These are phyloP conservation scores for Phellopilus nigrolimitatus DNA, from an alignment of 1,284 basidiomycete genomes.

Conservation along the genomic window DNA sequence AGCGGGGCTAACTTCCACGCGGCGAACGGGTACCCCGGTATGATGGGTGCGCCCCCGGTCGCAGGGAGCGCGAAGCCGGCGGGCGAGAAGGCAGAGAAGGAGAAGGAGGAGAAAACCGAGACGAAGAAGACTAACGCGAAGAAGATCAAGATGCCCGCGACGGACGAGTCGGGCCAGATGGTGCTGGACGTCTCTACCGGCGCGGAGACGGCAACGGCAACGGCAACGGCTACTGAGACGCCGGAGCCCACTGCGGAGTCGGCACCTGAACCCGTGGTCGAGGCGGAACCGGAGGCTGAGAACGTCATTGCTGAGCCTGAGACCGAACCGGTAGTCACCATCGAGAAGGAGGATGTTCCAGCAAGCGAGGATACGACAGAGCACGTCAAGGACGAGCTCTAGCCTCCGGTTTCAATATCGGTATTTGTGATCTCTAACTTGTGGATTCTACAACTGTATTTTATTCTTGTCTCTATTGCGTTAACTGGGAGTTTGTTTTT, in stretches of 20 bases:
- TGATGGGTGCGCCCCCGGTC: slow-evolving; percentile 34
- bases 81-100: slow-evolving; percentile 23
- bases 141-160: slow-evolving; percentile 29
- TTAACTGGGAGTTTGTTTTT: neutral
- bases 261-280: neutral
- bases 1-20: slow-evolving; percentile 42
- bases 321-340: neutral
- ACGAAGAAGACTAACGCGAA: slow-evolving; percentile 23
- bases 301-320: slow-evolving; percentile 5
- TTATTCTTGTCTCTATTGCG: slow-evolving; percentile 6
- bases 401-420: neutral
- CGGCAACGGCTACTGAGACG: slow-evolving; percentile 8
- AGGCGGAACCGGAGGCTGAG: neutral
- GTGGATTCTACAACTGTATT: neutral
- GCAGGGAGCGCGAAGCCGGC: slow-evolving; percentile 11
- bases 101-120: slow-evolving; percentile 7
- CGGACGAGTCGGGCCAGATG: slow-evolving; percentile 29
- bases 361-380: neutral
- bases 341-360: neutral
- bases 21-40: slow-evolving; percentile 38
- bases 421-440: too few relatives aligned
- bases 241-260: slow-evolving; percentile 8
- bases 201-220: slow-evolving; percentile 21
- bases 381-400: slow-evolving; percentile 19
- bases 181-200: slow-evolving; percentile 24